Percentiles rank a stretch among this genome's conserved stretches.
phyloP scores from a whole-genome alignment of 2,329 filamentous ascomycete species.

The Calonectria pseudoreteaudii region DNA sequence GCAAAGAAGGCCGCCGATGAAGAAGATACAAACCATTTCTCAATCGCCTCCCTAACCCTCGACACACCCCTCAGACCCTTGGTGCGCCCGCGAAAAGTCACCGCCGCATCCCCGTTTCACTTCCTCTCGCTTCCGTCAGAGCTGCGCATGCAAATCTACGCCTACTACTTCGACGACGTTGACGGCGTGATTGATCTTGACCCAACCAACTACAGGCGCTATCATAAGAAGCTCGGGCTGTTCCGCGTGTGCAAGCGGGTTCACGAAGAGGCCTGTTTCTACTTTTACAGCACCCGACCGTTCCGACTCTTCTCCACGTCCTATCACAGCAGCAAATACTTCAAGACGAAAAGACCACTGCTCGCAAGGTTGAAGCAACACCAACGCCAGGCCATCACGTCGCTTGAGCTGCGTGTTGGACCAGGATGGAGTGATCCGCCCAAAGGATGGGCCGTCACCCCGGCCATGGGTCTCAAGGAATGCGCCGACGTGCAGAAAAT shows the following conservation, averaged over 20 bases:
- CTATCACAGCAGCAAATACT: slow-evolving; percentile 72
- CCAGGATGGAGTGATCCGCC: slow-evolving; percentile 80
- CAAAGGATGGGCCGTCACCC: slow-evolving; percentile 75
- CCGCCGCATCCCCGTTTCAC: slow-evolving; percentile 63
- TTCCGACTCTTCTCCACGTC: slow-evolving; percentile 71
- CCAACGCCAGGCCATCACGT: slow-evolving; percentile 70
- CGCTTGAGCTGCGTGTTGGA: slow-evolving; percentile 77
- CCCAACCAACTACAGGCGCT: slow-evolving; percentile 71
- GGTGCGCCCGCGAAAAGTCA: slow-evolving; percentile 45
- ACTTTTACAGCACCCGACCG: slow-evolving; percentile 73
- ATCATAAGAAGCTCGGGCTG: slow-evolving; percentile 70
- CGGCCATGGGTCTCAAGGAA: slow-evolving; percentile 71
- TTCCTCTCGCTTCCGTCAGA: slow-evolving; percentile 78
- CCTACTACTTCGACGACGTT: slow-evolving; percentile 67
- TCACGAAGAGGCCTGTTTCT: slow-evolving; percentile 72
- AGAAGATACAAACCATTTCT: slow-evolving; percentile 54
- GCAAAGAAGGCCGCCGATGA: slow-evolving; percentile 48
- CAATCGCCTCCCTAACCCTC: slow-evolving; percentile 58
- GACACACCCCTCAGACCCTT: slow-evolving; percentile 50
- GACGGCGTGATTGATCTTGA: slow-evolving; percentile 74
- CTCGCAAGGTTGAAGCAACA: slow-evolving; percentile 72
- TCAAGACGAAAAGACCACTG: slow-evolving; percentile 79
- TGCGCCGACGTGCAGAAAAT: slow-evolving; percentile 70
- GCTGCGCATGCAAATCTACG: slow-evolving; percentile 77
- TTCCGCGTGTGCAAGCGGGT: slow-evolving; percentile 71